These are phyloP conservation scores for Ogataea nitratoaversa DNA, from an alignment of 805 yeast genomes.

Conservation along the genomic window DNA sequence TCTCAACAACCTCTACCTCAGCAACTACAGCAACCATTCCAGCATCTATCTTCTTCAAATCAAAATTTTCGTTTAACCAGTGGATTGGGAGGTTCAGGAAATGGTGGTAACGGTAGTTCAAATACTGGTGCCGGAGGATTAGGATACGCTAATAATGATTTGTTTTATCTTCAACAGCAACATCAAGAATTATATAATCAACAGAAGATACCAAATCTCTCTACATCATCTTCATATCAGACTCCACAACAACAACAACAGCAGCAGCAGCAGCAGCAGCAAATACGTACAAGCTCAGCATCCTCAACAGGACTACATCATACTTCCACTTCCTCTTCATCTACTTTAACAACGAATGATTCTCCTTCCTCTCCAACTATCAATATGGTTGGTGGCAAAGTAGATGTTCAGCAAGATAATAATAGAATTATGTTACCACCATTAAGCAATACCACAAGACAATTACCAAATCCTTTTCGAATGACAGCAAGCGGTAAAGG, in stretches of 20 bases:
- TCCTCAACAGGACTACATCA: conserved; percentile 8
- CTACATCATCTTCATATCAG: not conserved
- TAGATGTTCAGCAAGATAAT: conserved; percentile 5
- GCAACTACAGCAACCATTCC: conserved; percentile 7
- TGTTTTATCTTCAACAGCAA: conserved; percentile 14
- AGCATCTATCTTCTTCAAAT: not conserved
- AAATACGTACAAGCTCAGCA: conserved; percentile 3
- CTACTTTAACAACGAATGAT: not conserved
- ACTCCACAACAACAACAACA: not conserved
- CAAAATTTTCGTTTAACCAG: conserved; percentile 10
- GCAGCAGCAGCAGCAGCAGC: not conserved
- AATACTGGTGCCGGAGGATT: not conserved
- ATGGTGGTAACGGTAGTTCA: conserved; percentile 4
- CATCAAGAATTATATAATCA: conserved; percentile 14
- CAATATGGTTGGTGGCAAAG: not conserved
- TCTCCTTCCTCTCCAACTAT: not conserved
- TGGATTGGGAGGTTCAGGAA: not conserved
- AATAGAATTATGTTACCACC: conserved; percentile 20
- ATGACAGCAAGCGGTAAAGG: not conserved
- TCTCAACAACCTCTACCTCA: conserved; percentile 2
- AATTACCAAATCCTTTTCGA: conserved; percentile 17
- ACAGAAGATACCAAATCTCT: conserved; percentile 9
- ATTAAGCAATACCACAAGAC: conserved; percentile 13
- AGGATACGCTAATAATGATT: conserved; percentile 6
- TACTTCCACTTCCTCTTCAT: conserved; percentile 3